phyloP scores from a whole-genome alignment of 345 rosid species.

The Passiflora organensis region DNA sequence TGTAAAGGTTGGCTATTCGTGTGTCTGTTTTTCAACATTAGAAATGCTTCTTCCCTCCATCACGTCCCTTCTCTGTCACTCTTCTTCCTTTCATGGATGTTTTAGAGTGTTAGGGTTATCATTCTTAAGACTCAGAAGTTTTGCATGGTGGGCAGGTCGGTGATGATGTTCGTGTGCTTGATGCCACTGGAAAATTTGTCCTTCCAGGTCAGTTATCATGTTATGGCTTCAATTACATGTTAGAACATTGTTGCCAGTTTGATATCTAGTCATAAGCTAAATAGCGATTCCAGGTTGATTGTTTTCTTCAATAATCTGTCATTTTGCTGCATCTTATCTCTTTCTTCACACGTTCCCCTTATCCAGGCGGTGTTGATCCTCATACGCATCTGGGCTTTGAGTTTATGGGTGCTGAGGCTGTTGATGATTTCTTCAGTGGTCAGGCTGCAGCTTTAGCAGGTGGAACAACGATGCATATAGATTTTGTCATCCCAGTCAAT shows the following conservation, averaged over 20 bases:
- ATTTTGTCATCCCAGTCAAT: constrained; percentile 77
- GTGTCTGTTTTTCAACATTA: background rate
- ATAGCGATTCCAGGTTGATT: too few species aligned
- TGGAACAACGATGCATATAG: constrained; percentile 98
- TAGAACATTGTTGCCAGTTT: background rate
- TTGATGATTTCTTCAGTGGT: constrained; percentile 93
- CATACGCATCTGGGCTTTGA: constrained; percentile 85
- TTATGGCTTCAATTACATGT: background rate
- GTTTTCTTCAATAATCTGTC: too few species aligned
- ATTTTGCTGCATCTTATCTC: too few species aligned
- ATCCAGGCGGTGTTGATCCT: constrained; percentile 88
- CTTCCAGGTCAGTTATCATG: constrained; percentile 66
- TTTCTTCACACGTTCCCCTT: too few species aligned
- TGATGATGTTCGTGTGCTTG: constrained; percentile 75
- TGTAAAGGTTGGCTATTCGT: constrained; percentile 7
- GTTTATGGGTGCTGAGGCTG: constrained; percentile 65
- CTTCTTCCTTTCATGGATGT: too few species aligned
- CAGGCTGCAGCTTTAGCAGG: constrained; percentile 99
- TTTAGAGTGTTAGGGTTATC: too few species aligned
- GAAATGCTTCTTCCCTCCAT: too few species aligned
- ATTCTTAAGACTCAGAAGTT: too few species aligned
- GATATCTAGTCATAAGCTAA: too few species aligned
- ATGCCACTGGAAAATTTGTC: constrained; percentile 89
- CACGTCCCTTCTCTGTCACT: too few species aligned
- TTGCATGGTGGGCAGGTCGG: constrained; percentile 48